phyloP scores from a whole-genome alignment of 139 green algal species.

The Picochlorum sp. region DNA sequence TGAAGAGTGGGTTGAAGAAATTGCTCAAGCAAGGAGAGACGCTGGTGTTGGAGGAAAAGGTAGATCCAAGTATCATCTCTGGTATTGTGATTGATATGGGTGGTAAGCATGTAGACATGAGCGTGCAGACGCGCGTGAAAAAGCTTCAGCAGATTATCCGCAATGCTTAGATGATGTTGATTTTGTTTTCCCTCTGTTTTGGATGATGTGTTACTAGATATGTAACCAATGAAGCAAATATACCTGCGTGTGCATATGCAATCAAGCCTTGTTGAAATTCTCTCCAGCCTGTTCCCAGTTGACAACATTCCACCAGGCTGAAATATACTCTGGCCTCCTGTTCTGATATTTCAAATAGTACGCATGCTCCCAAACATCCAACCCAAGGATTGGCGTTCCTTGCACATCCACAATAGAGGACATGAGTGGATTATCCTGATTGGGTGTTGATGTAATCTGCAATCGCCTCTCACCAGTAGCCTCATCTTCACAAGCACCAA shows the following conservation, averaged over 20 bases:
- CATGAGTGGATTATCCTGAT: slow-evolving; percentile 50
- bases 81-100: slow-evolving; percentile 67
- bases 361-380: slow-evolving; percentile 60
- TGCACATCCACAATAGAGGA: background rate
- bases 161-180: background rate
- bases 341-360: slow-evolving; percentile 32
- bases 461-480: slow-evolving; percentile 25
- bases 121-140: slow-evolving; percentile 44
- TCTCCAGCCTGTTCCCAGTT: slow-evolving; percentile 45
- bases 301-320: slow-evolving; percentile 67
- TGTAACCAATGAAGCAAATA: background rate
- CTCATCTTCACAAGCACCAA: slow-evolving; percentile 49
- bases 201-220: too few species aligned
- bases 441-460: slow-evolving; percentile 59
- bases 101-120: slow-evolving; percentile 74
- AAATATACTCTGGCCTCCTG: slow-evolving; percentile 42
- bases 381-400: slow-evolving; percentile 32
- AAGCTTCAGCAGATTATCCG: slow-evolving; percentile 45
- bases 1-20: slow-evolving; percentile 44
- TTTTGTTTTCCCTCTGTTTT: background rate
- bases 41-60: slow-evolving; percentile 38
- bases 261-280: slow-evolving; percentile 10
- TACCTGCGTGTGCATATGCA: background rate
- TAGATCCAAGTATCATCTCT: slow-evolving; percentile 65
- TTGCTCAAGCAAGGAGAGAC: slow-evolving; percentile 48